Percentiles rank a stretch among this genome's conserved stretches.
Evolutionary conservation across 352 stramenopile species (phyloP).

Genomic region (Peronospora tabacina): DNA sequence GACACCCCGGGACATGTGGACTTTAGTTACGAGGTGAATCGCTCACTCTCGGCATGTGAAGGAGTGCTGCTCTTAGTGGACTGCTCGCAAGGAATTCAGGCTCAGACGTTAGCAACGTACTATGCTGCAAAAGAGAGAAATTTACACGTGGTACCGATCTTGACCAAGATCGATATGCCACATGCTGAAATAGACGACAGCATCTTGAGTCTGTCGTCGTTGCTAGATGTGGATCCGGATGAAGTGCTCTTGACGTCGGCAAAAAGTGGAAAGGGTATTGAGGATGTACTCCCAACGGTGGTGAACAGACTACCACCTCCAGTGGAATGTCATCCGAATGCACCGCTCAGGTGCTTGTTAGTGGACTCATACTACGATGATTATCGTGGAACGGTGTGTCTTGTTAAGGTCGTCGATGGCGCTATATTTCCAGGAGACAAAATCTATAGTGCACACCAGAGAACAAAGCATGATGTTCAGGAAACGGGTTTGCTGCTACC

Average conservation of each 20-base stretch:
- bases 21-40: slow-evolving; percentile 97
- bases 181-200: slow-evolving; percentile 90
- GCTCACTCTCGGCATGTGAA: slow-evolving; percentile 93
- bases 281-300: slow-evolving; percentile 73
- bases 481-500: slow-evolving; percentile 93
- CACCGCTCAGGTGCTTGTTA: slow-evolving; percentile 87
- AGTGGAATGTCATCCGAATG: slow-evolving; percentile 41
- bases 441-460: slow-evolving; percentile 64
- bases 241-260: slow-evolving; percentile 92
- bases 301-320: slow-evolving; percentile 67
- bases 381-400: slow-evolving; percentile 91
- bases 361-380: slow-evolving; percentile 98
- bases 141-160: slow-evolving; percentile 92
- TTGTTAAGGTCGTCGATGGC: slow-evolving; percentile 93
- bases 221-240: slow-evolving; percentile 90
- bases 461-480: slow-evolving; percentile 91
- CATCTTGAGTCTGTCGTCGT: slow-evolving; percentile 68
- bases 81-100: slow-evolving; percentile 95
- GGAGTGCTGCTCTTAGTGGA: slow-evolving; percentile 97
- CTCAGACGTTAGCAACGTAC: slow-evolving; percentile 96
- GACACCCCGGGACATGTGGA: slow-evolving; percentile 97
- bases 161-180: slow-evolving; percentile 98
- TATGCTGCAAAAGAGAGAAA: slow-evolving; percentile 93
- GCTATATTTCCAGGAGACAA: slow-evolving; percentile 75
- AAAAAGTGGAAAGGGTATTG: slow-evolving; percentile 90